Conservation (phyloP, 257 asterid species). For the Verbena officinalis region DNA sequence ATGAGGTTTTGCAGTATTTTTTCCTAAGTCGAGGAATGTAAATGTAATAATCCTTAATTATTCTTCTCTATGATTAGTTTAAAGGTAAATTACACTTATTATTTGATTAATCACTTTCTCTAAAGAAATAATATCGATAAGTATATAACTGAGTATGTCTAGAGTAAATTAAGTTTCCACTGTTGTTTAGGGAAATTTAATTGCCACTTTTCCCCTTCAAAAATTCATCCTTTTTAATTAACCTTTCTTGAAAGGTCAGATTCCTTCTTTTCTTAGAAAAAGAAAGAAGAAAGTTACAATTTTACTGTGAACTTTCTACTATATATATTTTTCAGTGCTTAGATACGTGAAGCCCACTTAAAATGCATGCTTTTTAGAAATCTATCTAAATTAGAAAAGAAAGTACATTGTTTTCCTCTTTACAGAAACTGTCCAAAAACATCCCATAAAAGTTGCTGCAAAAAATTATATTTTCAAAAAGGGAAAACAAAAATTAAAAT, state of each 20-base stretch:
- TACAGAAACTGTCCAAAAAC: conserved; percentile 37
- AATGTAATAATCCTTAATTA: too few relatives aligned
- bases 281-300: background rate
- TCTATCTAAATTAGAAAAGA: conserved; percentile 15
- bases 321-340: background rate
- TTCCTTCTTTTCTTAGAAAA: background rate
- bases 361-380: conserved; percentile 8
- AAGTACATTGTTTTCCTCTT: conserved; percentile 18
- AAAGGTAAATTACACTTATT: too few relatives aligned
- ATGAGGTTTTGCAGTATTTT: too few relatives aligned
- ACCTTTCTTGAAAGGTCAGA: conserved; percentile 25
- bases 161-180: too few relatives aligned
- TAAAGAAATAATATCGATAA: too few relatives aligned
- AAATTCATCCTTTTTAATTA: background rate
- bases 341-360: conserved; percentile 41
- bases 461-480: background rate
- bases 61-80: too few relatives aligned
- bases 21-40: too few relatives aligned
- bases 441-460: conserved; percentile 26
- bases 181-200: too few relatives aligned
- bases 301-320: background rate
- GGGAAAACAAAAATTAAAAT: background rate
- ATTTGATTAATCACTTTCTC: too few relatives aligned
- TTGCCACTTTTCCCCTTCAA: background rate
- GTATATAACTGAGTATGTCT: too few relatives aligned